Conservation (phyloP, 371 early-diverging fungal genomes). For the Haplosporangium sp. region DNA sequence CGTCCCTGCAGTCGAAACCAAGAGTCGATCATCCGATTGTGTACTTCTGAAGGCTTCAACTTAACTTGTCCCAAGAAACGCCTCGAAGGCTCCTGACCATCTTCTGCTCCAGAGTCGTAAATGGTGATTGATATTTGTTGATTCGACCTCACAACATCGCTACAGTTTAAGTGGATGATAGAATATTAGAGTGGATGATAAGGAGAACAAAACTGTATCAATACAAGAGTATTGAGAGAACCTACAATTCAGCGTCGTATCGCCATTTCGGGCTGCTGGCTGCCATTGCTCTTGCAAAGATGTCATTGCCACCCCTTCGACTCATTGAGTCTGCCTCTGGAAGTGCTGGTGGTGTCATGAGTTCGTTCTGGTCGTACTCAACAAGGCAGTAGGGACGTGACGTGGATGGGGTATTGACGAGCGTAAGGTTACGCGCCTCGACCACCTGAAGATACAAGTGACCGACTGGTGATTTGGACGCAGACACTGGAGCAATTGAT, state of each 20-base stretch:
- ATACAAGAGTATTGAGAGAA: conserved; percentile 10
- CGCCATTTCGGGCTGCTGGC: conserved; percentile 72
- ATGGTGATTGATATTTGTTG: conserved; percentile 72
- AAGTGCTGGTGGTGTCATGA: conserved; percentile 56
- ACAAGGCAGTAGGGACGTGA: conserved; percentile 62
- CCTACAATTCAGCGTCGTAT: conserved; percentile 77
- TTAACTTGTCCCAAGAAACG: conserved; percentile 74
- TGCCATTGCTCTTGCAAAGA: conserved; percentile 60
- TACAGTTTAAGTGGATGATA: conserved; percentile 8
- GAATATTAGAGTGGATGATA: not conserved
- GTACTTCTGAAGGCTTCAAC: conserved; percentile 64
- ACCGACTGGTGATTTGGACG: conserved; percentile 40
- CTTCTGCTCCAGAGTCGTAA: conserved; percentile 66
- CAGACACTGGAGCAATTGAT: not conserved
- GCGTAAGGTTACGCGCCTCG: conserved; percentile 61
- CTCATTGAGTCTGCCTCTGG: conserved; percentile 34
- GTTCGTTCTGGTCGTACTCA: conserved; percentile 60
- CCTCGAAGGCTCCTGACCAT: conserved; percentile 55
- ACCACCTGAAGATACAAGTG: conserved; percentile 53
- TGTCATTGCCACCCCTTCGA: conserved; percentile 39
- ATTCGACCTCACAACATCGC: conserved; percentile 73
- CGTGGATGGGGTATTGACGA: conserved; percentile 56
- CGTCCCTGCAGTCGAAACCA: conserved; percentile 70
- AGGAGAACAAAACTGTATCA: not conserved
- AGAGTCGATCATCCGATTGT: conserved; percentile 72